Evolutionary conservation across 2,329 filamentous ascomycete species (phyloP).

Genomic region (Talaromyces marneffei): DNA sequence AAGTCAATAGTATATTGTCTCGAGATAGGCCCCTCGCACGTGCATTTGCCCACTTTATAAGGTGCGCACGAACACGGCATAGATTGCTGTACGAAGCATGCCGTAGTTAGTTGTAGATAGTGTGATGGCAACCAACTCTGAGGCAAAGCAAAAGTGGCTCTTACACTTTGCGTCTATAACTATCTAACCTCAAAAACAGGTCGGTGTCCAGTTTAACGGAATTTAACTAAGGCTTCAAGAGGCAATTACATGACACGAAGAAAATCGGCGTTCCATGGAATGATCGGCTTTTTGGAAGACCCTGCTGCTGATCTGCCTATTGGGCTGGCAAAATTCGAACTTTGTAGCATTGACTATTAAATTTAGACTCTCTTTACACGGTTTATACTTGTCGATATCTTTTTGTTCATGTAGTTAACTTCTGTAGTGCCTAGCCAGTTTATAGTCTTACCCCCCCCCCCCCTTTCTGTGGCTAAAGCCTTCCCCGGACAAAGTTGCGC

Average conservation of each 20-base stretch:
- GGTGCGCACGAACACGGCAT: background rate
- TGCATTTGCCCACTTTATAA: background rate
- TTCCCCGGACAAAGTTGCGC: background rate
- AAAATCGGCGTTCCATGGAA: background rate
- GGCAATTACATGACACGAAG: background rate
- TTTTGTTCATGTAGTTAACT: background rate
- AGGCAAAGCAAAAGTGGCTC: background rate
- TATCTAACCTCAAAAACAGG: background rate
- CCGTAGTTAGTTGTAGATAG: background rate
- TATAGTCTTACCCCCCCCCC: background rate
- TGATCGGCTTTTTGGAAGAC: background rate
- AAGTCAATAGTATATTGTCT: background rate
- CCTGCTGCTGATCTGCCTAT: background rate
- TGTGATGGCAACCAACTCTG: background rate
- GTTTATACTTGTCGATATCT: background rate
- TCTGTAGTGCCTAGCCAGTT: background rate
- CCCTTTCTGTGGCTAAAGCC: background rate
- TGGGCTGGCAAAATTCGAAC: background rate
- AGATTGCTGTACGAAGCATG: background rate
- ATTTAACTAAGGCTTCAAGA: background rate
- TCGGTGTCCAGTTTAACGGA: background rate
- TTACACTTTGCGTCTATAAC: background rate
- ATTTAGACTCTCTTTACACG: background rate
- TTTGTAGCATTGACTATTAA: background rate
- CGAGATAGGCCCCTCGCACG: background rate